A percentile compares a stretch with the other conserved stretches of the same genome.
These are phyloP conservation scores for Saccharomyces hybrid DNA, from an alignment of 1,139 yeast species.

Conservation along the genomic window DNA sequence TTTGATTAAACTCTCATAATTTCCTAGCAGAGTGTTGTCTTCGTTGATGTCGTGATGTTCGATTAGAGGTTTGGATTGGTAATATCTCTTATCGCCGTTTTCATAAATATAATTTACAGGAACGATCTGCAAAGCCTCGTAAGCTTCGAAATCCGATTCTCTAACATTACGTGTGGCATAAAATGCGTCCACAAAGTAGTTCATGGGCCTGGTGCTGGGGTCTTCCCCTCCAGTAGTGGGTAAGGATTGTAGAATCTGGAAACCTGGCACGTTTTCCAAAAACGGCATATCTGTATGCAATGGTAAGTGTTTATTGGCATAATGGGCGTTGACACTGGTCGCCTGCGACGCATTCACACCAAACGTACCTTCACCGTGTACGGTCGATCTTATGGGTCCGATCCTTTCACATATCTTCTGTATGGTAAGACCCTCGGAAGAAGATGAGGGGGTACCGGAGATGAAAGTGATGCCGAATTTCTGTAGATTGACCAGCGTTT, in stretches of 20 bases:
- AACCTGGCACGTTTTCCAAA: slow-evolving; percentile 80
- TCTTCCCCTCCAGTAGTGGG: slow-evolving; percentile 66
- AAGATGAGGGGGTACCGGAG: slow-evolving; percentile 26
- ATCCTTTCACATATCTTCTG: slow-evolving; percentile 49
- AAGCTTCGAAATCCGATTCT: slow-evolving; percentile 54
- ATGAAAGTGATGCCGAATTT: slow-evolving; percentile 54
- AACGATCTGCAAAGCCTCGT: slow-evolving; percentile 52
- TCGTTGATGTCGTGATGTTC: slow-evolving; percentile 45
- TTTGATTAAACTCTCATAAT: slow-evolving; percentile 38
- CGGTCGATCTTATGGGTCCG: slow-evolving; percentile 66
- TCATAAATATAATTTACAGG: slow-evolving; percentile 69
- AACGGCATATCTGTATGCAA: slow-evolving; percentile 76
- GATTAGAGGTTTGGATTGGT: slow-evolving; percentile 56
- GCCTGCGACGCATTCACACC: slow-evolving; percentile 53
- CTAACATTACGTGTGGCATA: slow-evolving; percentile 54
- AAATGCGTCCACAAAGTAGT: slow-evolving; percentile 67
- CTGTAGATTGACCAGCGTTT: slow-evolving; percentile 44
- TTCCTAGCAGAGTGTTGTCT: slow-evolving; percentile 25
- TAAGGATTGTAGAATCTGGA: slow-evolving; percentile 63
- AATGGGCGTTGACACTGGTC: slow-evolving; percentile 53
- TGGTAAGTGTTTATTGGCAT: slow-evolving; percentile 60
- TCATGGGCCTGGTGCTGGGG: slow-evolving; percentile 25
- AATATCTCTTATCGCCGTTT: slow-evolving; percentile 57
- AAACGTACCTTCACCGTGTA: slow-evolving; percentile 60
- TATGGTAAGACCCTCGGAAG: slow-evolving; percentile 28